A percentile compares a stretch with the other conserved stretches of the same genome.
Evolutionary conservation across 2,329 filamentous ascomycete species (phyloP).

Genomic region (Fusarium circinatum): DNA sequence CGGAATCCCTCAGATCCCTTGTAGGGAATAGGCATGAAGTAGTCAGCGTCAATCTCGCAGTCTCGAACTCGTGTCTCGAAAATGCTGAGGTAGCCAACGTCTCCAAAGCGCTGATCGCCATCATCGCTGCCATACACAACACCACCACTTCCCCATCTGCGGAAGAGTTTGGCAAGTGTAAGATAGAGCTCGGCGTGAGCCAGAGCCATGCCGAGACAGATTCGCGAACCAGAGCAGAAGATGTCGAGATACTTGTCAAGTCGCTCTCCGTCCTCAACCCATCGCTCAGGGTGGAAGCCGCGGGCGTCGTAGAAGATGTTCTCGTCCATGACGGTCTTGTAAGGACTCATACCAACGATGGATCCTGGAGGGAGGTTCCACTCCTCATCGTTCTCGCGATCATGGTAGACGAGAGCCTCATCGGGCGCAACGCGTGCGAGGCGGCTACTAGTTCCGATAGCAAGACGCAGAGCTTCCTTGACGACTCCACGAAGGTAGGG

Average conservation of each 20-base stretch:
- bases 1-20: constrained; percentile 51
- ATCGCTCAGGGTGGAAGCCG: constrained; percentile 51
- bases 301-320: constrained; percentile 47
- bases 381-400: constrained; percentile 40
- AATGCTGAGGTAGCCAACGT: constrained; percentile 49
- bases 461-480: constrained; percentile 61
- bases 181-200: constrained; percentile 53
- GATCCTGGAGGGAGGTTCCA: constrained; percentile 49
- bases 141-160: constrained; percentile 51
- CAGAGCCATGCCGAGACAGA: constrained; percentile 52
- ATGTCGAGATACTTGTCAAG: constrained; percentile 50
- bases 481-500: constrained; percentile 62
- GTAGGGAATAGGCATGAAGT: constrained; percentile 53
- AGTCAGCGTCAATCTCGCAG: constrained; percentile 51
- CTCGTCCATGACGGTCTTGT: constrained; percentile 49
- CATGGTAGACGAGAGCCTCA: constrained; percentile 46
- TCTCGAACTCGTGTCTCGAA: constrained; percentile 50
- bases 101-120: constrained; percentile 48
- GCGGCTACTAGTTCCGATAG: constrained; percentile 58
- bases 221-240: constrained; percentile 50
- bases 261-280: constrained; percentile 47
- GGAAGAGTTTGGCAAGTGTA: constrained; percentile 51
- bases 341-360: constrained; percentile 52
- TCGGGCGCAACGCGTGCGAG: constrained; percentile 60
- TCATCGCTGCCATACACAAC: constrained; percentile 44